A percentile compares a stretch with the other conserved stretches of the same genome.
Evolutionary conservation across 331 rosid genomes (phyloP).

Genomic region (Saraca asoca): DNA sequence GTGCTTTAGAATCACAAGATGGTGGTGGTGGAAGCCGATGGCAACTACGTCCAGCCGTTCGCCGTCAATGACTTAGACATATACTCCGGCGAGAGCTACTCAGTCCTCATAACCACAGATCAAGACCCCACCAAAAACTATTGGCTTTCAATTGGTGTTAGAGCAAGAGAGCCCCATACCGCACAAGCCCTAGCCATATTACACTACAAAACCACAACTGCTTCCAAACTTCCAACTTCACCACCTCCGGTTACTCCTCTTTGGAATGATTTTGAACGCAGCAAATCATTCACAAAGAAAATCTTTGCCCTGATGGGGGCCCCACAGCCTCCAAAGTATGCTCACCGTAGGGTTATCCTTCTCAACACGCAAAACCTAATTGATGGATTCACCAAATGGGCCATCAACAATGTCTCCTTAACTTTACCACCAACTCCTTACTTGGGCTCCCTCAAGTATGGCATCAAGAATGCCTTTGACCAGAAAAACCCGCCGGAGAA

Average conservation of each 20-base stretch:
- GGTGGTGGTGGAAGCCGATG: slow-evolving; percentile 85
- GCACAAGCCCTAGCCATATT: slow-evolving; percentile 61
- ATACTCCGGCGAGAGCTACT: slow-evolving; percentile 83
- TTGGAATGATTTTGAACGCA: slow-evolving; percentile 65
- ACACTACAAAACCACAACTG: slow-evolving; percentile 54
- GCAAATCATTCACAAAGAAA: slow-evolving; percentile 58
- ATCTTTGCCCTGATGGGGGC: slow-evolving; percentile 58
- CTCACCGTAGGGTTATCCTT: slow-evolving; percentile 51
- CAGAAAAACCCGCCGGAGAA: slow-evolving; percentile 46
- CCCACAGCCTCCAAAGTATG: slow-evolving; percentile 53
- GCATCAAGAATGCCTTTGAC: slow-evolving; percentile 41
- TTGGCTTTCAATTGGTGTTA: slow-evolving; percentile 68
- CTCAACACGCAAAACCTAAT: slow-evolving; percentile 73
- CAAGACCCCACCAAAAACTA: slow-evolving; percentile 68
- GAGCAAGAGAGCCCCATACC: slow-evolving; percentile 62
- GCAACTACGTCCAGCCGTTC: slow-evolving; percentile 69
- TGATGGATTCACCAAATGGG: slow-evolving; percentile 66
- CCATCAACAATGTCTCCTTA: slow-evolving; percentile 72
- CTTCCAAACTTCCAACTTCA: slow-evolving; percentile 62
- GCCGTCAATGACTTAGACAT: slow-evolving; percentile 62
- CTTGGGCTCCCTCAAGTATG: slow-evolving; percentile 62
- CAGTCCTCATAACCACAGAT: slow-evolving; percentile 63
- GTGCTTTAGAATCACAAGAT: slow-evolving; percentile 61
- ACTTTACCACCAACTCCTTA: slow-evolving; percentile 66
- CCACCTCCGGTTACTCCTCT: slow-evolving; percentile 63